Base-by-base conservation (phyloP, 306 rosid genomes). In the Potentilla sterilis region DNA sequence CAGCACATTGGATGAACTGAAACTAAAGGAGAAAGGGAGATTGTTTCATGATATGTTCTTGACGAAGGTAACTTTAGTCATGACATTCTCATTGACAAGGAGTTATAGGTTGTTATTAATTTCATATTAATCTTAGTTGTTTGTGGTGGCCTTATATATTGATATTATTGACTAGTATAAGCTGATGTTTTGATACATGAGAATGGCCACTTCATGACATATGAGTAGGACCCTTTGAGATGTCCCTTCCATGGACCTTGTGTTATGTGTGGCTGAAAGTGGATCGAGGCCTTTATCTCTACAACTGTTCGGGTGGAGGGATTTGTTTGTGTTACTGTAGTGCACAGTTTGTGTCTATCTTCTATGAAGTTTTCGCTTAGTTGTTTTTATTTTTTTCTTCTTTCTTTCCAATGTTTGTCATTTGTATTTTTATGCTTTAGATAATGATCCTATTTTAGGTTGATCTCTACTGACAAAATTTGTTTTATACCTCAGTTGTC, bases 21-120 rank as follows among this genome's bases (percentile, higher is more conserved):
- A 89, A 72, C 80, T 95, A 80, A 92, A 95, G 87, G 99, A 95
- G 92, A 95, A 89, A 80, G 99, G 99, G 84, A 89, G 96, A 88
- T 59, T 90, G 71, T 95, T 92, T 80, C 92, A 92, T 74, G 99
- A 95, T 85, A 80, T 90, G 79, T 95, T 92, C 89, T 84, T 95
- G 86, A 95, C 96, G 76, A 95, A 95, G 99, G 99, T 95, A 59
- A 58, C 34, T 68, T 55, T 72, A 35, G 75, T 79, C 47, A 34
- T 34, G 47, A 46, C 58, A 34, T 65, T 80, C 62, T 78, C 61
- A 5, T 42, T 76, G n/a, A 19, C 16, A 34, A 18, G 68, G 37
- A 52, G 14, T 46, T 34, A n/a, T 64, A 10, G 54, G 67, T 76
- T 67, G 11, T 54, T 62, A 49, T 74, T 67, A 78, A 52, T 70